Conservation (phyloP, 345 rosid species). For the Heritiera littoralis region DNA sequence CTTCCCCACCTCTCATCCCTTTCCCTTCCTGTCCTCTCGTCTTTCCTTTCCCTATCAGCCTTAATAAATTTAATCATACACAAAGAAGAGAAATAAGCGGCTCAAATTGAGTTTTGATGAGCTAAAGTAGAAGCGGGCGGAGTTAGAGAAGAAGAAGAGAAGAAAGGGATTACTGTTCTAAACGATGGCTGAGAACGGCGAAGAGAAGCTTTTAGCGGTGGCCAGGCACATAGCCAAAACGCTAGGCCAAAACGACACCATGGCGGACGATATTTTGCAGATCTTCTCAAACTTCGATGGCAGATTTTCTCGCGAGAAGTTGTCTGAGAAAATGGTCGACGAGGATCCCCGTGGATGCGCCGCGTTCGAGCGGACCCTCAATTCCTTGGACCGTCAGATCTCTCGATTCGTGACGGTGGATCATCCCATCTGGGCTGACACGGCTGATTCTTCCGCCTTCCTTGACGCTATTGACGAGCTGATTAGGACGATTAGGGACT, state of each 20-base stretch:
- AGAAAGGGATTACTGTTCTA: background rate
- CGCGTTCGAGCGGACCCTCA: slow-evolving; percentile 52
- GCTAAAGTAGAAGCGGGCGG: background rate
- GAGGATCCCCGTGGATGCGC: slow-evolving; percentile 44
- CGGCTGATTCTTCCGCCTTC: slow-evolving; percentile 70
- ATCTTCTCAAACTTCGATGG: slow-evolving; percentile 90
- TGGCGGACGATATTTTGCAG: slow-evolving; percentile 89
- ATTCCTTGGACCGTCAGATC: slow-evolving; percentile 70
- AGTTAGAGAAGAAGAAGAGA: background rate
- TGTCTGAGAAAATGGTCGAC: slow-evolving; percentile 46
- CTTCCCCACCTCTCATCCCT: background rate
- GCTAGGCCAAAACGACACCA: slow-evolving; percentile 78
- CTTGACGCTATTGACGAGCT: slow-evolving; percentile 75
- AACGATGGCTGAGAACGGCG: slow-evolving; percentile 65
- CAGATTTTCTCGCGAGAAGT: slow-evolving; percentile 81
- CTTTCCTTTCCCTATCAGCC: slow-evolving; percentile 6
- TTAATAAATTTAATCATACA: background rate
- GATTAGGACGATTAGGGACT: slow-evolving; percentile 47
- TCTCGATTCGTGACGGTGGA: slow-evolving; percentile 62
- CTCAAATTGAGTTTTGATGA: background rate
- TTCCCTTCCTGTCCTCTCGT: background rate
- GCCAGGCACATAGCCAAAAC: slow-evolving; percentile 95
- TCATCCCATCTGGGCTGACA: slow-evolving; percentile 82
- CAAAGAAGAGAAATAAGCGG: background rate
- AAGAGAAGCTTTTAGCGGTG: slow-evolving; percentile 81